phyloP scores from a whole-genome alignment of 2,329 filamentous ascomycete species.

The Calonectria naviculata region DNA sequence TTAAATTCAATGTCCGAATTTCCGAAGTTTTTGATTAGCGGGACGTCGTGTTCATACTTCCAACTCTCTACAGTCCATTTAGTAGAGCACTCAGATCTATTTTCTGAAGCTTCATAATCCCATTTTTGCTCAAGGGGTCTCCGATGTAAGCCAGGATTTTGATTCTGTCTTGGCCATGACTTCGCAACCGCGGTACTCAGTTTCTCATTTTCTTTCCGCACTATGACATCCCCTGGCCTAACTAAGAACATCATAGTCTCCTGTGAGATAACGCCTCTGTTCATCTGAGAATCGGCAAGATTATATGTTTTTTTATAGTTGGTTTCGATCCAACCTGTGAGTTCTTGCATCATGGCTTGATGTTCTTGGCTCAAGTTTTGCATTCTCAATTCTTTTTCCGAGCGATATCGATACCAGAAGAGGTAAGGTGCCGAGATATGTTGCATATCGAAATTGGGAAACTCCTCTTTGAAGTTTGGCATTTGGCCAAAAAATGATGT shows the following conservation, averaged over 20 bases:
- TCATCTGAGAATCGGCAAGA: background rate
- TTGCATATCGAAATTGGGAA: background rate
- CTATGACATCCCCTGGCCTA: background rate
- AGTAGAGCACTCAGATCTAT: background rate
- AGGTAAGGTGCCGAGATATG: background rate
- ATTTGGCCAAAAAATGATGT: background rate
- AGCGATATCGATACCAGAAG: constrained; percentile 7
- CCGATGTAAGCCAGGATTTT: background rate
- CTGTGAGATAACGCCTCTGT: background rate
- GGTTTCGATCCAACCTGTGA: constrained; percentile 1
- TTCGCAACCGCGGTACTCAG: background rate
- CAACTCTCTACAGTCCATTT: background rate
- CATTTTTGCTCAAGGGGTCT: background rate
- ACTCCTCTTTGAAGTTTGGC: background rate
- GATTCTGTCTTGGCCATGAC: background rate
- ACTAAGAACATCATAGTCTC: background rate
- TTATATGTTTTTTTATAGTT: background rate
- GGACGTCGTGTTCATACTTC: background rate
- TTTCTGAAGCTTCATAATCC: background rate
- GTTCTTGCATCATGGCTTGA: background rate
- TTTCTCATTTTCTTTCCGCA: background rate
- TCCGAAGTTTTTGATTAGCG: background rate
- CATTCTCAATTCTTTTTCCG: background rate
- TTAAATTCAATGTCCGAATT: background rate
- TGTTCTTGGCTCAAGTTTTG: background rate